Evolutionary conservation across 2,329 filamentous ascomycete genomes (phyloP).

Genomic region (Fusarium robinianum): DNA sequence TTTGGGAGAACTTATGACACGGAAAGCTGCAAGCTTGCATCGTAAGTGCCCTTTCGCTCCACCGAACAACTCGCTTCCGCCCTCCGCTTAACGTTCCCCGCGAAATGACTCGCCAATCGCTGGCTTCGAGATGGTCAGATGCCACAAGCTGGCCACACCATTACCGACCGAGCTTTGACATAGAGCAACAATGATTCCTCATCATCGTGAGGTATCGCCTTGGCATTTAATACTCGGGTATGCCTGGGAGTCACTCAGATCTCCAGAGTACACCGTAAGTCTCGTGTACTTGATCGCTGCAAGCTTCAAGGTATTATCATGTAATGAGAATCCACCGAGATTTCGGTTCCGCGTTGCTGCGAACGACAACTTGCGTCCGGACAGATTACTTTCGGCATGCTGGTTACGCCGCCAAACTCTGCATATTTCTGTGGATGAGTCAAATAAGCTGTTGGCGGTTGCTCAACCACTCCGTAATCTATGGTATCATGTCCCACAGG

Average conservation of each 20-base stretch:
- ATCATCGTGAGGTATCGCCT: constrained; percentile 6
- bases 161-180: constrained; percentile 1
- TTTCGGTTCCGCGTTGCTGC: too few relatives aligned
- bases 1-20: too few relatives aligned
- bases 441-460: too few relatives aligned
- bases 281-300: neutral
- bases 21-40: constrained; percentile 7
- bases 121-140: constrained; percentile 28
- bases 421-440: too few relatives aligned
- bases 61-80: neutral
- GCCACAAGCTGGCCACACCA: constrained; percentile 21
- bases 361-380: too few relatives aligned
- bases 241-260: neutral
- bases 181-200: neutral
- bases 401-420: too few relatives aligned
- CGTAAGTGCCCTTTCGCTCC: constrained; percentile 1
- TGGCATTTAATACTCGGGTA: constrained; percentile 3
- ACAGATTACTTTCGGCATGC: too few relatives aligned
- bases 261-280: constrained; percentile 1
- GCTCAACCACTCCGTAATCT: too few relatives aligned
- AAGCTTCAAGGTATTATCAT: neutral
- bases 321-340: too few relatives aligned
- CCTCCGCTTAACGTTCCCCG: constrained; percentile 13
- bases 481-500: too few relatives aligned
- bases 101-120: constrained; percentile 29